These are phyloP conservation scores for Furcasterigmium sp. DNA, from an alignment of 2,329 filamentous ascomycete genomes.

Conservation along the genomic window DNA sequence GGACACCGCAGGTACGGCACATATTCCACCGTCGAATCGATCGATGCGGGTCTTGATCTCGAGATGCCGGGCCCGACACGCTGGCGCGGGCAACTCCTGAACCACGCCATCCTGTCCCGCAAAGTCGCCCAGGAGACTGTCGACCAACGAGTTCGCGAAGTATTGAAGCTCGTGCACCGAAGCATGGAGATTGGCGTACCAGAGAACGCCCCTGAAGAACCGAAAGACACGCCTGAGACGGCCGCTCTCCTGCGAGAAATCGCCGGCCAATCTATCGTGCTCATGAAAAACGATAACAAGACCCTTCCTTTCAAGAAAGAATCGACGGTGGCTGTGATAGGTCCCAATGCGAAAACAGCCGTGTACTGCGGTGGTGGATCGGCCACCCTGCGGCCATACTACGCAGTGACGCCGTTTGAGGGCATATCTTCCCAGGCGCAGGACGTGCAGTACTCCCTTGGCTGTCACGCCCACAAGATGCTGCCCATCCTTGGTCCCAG, in stretches of 20 bases:
- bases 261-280: conserved; percentile 45
- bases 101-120: conserved; percentile 45
- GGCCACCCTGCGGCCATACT: conserved; percentile 22
- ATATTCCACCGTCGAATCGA: conserved; percentile 37
- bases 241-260: conserved; percentile 23
- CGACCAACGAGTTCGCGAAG: conserved; percentile 49
- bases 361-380: conserved; percentile 24
- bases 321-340: conserved; percentile 48
- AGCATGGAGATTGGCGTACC: conserved; percentile 48
- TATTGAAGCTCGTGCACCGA: conserved; percentile 32
- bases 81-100: conserved; percentile 13
- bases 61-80: conserved; percentile 32
- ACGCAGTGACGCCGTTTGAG: conserved; percentile 20
- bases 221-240: conserved; percentile 55
- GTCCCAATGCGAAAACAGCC: conserved; percentile 41
- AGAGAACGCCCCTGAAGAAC: conserved; percentile 48
- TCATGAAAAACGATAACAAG: conserved; percentile 66
- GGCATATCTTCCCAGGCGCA: conserved; percentile 18
- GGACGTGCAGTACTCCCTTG: conserved; percentile 13
- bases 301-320: conserved; percentile 57
- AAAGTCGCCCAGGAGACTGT: conserved; percentile 51
- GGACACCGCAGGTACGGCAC: conserved; percentile 33
- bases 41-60: conserved; percentile 23
- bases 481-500: conserved; percentile 19
- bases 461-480: conserved; percentile 21